phyloP scores from a whole-genome alignment of 345 rosid species.

The Hibiscus tridactylites region DNA sequence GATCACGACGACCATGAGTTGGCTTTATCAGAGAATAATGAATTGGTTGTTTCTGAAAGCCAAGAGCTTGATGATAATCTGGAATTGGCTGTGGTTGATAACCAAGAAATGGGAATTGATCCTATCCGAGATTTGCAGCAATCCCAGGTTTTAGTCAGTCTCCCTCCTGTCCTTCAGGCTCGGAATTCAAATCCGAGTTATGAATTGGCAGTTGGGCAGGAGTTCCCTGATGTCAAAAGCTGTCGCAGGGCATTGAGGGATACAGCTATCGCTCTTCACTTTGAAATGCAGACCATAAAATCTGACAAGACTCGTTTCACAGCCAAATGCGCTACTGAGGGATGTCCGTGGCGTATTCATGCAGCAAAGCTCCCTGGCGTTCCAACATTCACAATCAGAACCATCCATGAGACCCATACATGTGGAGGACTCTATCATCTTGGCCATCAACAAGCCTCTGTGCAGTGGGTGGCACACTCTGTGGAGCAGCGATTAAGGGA shows the following conservation, averaged over 20 bases:
- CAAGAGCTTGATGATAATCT: constrained; percentile 70
- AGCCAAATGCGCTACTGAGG: constrained; percentile 90
- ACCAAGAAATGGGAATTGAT: constrained; percentile 55
- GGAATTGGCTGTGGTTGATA: constrained; percentile 47
- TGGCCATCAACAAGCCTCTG: constrained; percentile 98
- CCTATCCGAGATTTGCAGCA: constrained; percentile 30
- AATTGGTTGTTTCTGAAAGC: constrained; percentile 52
- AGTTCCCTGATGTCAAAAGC: constrained; percentile 95
- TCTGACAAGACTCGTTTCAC: constrained; percentile 97
- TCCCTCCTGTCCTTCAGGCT: constrained; percentile 56
- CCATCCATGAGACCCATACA: constrained; percentile 71
- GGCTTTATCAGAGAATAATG: constrained; percentile 49
- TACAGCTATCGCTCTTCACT: constrained; percentile 91
- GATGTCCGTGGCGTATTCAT: constrained; percentile 96
- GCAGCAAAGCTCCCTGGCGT: constrained; percentile 98
- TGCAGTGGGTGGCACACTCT: constrained; percentile 95
- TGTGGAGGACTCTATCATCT: constrained; percentile 95
- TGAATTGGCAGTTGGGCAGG: constrained; percentile 85
- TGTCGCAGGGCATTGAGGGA: constrained; percentile 94
- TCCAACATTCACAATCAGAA: constrained; percentile 90
- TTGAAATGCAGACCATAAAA: constrained; percentile 92
- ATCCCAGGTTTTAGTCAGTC: constrained; percentile 34
- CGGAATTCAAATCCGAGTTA: constrained; percentile 44
- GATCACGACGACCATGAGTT: constrained; percentile 44
- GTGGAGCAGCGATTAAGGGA: constrained; percentile 88